Evolutionary conservation across 2,329 filamentous ascomycete genomes (phyloP), one percentile per base, ranked within the genome.

Genomic region (Ascochyta fabae): DNA sequence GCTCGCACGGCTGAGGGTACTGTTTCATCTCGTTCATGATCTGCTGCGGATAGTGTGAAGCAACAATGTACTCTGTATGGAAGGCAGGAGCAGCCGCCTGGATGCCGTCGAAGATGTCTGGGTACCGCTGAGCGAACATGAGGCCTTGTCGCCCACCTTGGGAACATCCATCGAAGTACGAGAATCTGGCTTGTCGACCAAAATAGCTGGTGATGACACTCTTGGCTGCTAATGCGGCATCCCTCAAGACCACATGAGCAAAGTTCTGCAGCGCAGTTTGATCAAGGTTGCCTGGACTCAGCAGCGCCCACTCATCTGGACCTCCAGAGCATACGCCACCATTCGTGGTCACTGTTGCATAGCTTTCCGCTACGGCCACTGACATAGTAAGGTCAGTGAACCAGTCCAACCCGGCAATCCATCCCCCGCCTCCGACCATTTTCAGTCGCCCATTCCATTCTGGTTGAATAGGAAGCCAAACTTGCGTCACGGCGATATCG

Each of bases 81-180:
- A 72, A 50, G 0, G 67, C 72, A 1, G 73, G 70, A 0, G 73
- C 72, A 9, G 31, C 58, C 2, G 73, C 72, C 0, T 58, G 45
- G 19, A 75, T 70, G 0, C 73, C 72, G 58, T 75, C 66, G 29
- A 64, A 70, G 1, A 58, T 57, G 1, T 61, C 62, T 1, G 71
- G 72, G 51, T 71, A 75, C 13, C 63, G 56, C 52, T 75, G 71
- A 4, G 72, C 72, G 16, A 72, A 38, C 45, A 62, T 62, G 22
- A 68, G 49, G 1, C 71, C 73, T 42, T 76, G 71, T 2, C 73
- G 56, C 0, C 74, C 73, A 19, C 73, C 72, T 39, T 68, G 62
- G 0, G 73, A 75, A 45, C 74, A 75, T 54, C 67, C 73, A 33
- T 59, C 68, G 54, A 66, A 75, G 50, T 75, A 74, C 8, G 70